These are phyloP conservation scores for Penicillium sp. DNA, from an alignment of 2,329 filamentous ascomycete genomes.

Conservation along the genomic window DNA sequence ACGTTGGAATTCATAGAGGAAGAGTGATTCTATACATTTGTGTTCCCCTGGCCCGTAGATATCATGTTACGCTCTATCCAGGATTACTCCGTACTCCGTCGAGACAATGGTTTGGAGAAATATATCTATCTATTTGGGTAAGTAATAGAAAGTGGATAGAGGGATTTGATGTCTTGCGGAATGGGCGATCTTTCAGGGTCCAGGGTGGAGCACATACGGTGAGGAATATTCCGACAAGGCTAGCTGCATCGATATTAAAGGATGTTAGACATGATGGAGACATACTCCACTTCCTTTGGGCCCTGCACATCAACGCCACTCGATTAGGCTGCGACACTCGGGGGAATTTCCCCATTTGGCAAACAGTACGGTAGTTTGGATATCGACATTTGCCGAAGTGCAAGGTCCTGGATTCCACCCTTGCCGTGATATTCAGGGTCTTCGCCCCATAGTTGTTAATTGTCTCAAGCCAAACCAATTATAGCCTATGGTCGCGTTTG, in stretches of 20 bases:
- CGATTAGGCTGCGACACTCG: too few species aligned
- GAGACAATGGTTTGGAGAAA: too few species aligned
- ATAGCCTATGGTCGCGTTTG: background rate
- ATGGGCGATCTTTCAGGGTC: background rate
- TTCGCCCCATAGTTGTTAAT: too few species aligned
- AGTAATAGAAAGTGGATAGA: too few species aligned
- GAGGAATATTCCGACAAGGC: too few species aligned
- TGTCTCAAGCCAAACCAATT: background rate
- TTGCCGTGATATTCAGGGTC: too few species aligned
- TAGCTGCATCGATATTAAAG: too few species aligned
- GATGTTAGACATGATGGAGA: too few species aligned
- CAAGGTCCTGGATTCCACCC: background rate
- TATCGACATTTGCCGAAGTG: background rate
- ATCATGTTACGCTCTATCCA: background rate
- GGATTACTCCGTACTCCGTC: too few species aligned
- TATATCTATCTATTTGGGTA: too few species aligned
- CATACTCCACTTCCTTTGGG: background rate
- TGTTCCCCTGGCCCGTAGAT: background rate
- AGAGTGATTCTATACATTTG: background rate
- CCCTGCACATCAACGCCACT: background rate
- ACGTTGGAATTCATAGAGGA: background rate
- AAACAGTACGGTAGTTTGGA: background rate
- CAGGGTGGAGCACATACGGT: too few species aligned
- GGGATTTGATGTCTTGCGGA: background rate
- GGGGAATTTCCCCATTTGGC: background rate